These are phyloP conservation scores for Sphaerulina populicola DNA, from an alignment of 2,329 filamentous ascomycete genomes.

Conservation along the genomic window DNA sequence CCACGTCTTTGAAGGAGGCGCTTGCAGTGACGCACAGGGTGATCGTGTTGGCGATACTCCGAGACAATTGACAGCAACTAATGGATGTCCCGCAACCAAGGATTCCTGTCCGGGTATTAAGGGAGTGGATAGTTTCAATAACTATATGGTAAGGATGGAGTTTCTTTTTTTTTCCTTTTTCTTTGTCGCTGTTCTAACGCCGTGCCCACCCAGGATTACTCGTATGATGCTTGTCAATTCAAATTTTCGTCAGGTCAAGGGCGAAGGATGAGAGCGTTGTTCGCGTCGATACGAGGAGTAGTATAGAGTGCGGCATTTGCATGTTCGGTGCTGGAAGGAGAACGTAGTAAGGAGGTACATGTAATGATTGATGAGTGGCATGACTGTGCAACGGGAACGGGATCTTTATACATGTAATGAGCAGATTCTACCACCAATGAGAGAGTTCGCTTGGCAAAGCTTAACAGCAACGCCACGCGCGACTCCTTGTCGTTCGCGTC, in stretches of 20 bases:
- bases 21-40: constrained; percentile 10
- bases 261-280: constrained; percentile 3
- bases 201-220: constrained; percentile 15
- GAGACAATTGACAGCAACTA: constrained; percentile 33
- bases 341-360: neutral
- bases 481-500: constrained; percentile 3
- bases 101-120: constrained; percentile 40
- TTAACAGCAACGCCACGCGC: constrained; percentile 1
- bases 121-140: constrained; percentile 45
- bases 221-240: constrained; percentile 11
- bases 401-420: too few relatives aligned
- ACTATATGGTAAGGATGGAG: constrained; percentile 43
- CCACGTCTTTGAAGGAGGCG: constrained; percentile 31
- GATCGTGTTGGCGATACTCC: constrained; percentile 37
- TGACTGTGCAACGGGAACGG: too few relatives aligned
- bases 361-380: neutral
- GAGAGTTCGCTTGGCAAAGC: neutral
- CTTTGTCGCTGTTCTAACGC: too few relatives aligned
- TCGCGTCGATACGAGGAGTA: neutral
- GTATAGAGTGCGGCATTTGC: neutral
- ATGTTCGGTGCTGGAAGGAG: neutral
- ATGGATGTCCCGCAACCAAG: constrained; percentile 43
- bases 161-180: too few relatives aligned
- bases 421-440: neutral
- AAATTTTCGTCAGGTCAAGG: constrained; percentile 11